phyloP scores from a whole-genome alignment of 2,329 filamentous ascomycete genomes.

The Myriosclerotinia duriaeana region DNA sequence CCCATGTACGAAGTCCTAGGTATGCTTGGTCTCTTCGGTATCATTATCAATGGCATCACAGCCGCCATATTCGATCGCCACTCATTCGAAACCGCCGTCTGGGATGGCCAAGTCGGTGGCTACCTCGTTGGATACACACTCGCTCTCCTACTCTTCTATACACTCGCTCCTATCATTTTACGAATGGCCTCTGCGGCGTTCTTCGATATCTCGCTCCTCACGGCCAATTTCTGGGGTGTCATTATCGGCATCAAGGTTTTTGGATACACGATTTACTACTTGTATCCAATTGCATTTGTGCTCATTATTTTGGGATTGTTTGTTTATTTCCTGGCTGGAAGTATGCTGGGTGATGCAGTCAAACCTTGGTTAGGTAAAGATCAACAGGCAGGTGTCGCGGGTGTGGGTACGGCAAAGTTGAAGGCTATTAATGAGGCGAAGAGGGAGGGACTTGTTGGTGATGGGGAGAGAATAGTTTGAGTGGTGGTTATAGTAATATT shows the following conservation, averaged over 20 bases:
- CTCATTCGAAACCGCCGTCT: slow-evolving; percentile 64
- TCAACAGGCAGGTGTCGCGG: slow-evolving; percentile 78
- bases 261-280: slow-evolving; percentile 73
- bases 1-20: slow-evolving; percentile 92
- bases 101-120: slow-evolving; percentile 68
- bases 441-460: slow-evolving; percentile 33
- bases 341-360: slow-evolving; percentile 78
- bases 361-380: slow-evolving; percentile 93
- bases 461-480: slow-evolving; percentile 16
- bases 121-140: slow-evolving; percentile 91
- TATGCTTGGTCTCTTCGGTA: slow-evolving; percentile 84
- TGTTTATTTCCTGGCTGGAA: slow-evolving; percentile 83
- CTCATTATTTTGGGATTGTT: slow-evolving; percentile 83
- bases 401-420: slow-evolving; percentile 81
- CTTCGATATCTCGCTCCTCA: slow-evolving; percentile 93
- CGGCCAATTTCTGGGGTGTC: slow-evolving; percentile 95
- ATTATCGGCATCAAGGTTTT: slow-evolving; percentile 90
- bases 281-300: slow-evolving; percentile 95
- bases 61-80: slow-evolving; percentile 86
- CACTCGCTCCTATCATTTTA: slow-evolving; percentile 80
- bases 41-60: slow-evolving; percentile 88
- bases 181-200: slow-evolving; percentile 90
- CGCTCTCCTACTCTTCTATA: slow-evolving; percentile 81
- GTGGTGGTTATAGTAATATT: background rate
- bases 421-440: slow-evolving; percentile 62